These are phyloP conservation scores for Barbarea vulgaris DNA, from an alignment of 345 rosid genomes.

Conservation along the genomic window DNA sequence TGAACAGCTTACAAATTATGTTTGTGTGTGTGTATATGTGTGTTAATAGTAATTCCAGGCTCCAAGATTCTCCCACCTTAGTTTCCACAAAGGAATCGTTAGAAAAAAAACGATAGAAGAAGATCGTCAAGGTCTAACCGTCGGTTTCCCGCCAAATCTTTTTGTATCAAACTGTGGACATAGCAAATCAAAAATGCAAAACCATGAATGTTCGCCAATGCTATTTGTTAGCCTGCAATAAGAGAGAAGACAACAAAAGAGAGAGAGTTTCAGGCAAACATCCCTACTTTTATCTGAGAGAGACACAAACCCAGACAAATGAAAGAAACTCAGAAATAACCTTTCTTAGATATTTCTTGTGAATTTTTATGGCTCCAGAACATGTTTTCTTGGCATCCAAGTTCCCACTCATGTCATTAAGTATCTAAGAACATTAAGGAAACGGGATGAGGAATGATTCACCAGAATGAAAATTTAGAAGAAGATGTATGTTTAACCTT, in stretches of 20 bases:
- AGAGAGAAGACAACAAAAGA: slow-evolving; percentile 14
- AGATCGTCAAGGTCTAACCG: neutral
- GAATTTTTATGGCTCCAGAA: slow-evolving; percentile 88
- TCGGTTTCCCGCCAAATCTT: neutral
- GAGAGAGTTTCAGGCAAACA: neutral
- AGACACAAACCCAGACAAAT: neutral
- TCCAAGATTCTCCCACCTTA: slow-evolving; percentile 18
- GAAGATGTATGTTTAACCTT: slow-evolving; percentile 51
- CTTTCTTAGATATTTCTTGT: slow-evolving; percentile 86
- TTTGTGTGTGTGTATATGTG: neutral
- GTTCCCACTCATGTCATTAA: slow-evolving; percentile 87
- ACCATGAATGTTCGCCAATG: slow-evolving; percentile 21
- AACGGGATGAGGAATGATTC: neutral
- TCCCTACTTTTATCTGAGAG: slow-evolving; percentile 8
- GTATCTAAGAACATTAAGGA: slow-evolving; percentile 52
- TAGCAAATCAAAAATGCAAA: neutral
- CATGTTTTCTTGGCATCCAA: slow-evolving; percentile 92
- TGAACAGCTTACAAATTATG: slow-evolving; percentile 29
- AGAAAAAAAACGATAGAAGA: neutral
- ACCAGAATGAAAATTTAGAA: neutral
- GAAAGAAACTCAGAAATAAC: slow-evolving; percentile 40
- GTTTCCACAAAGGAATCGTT: slow-evolving; percentile 3
- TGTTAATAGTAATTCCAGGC: slow-evolving; percentile 3
- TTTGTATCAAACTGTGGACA: neutral
- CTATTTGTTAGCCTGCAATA: slow-evolving; percentile 51